Conservation (phyloP, 2,329 filamentous ascomycete genomes). For the Bipolaris victoriae region DNA sequence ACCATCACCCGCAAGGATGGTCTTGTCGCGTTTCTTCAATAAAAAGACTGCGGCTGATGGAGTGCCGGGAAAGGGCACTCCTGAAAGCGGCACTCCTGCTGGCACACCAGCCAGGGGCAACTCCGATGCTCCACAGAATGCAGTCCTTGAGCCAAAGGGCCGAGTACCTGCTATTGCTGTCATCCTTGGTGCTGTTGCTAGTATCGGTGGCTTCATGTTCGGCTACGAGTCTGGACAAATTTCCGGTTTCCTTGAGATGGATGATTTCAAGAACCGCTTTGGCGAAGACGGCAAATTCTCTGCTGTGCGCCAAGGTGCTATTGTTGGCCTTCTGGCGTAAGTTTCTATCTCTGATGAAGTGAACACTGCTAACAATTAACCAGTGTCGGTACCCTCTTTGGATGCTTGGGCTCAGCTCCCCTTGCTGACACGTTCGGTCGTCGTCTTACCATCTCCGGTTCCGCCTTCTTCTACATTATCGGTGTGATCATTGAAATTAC, state of each 20-base stretch:
- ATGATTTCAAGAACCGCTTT: constrained; percentile 43
- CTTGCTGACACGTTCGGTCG: constrained; percentile 68
- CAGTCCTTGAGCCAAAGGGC: constrained; percentile 26
- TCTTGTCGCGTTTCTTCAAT: constrained; percentile 33
- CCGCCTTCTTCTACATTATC: constrained; percentile 67
- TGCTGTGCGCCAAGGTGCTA: constrained; percentile 43
- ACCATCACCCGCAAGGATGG: constrained; percentile 8
- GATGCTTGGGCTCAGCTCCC: constrained; percentile 64
- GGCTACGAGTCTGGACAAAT: constrained; percentile 30
- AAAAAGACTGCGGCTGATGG: constrained; percentile 20
- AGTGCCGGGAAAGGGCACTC: constrained; percentile 35
- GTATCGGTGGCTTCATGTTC: constrained; percentile 48
- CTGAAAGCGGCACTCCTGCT: constrained; percentile 30
- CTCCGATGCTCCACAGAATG: constrained; percentile 19
- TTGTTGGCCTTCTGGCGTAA: constrained; percentile 46
- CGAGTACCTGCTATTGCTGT: constrained; percentile 37
- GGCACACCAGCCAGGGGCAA: constrained; percentile 34
- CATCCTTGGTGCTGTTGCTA: constrained; percentile 40
- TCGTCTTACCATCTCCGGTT: constrained; percentile 65
- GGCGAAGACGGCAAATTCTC: constrained; percentile 43
- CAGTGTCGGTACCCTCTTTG: constrained; percentile 73
- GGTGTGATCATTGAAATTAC: constrained; percentile 72
- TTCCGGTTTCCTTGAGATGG: constrained; percentile 43
- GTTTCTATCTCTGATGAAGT: constrained; percentile 3
- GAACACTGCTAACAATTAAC: constrained; percentile 11